phyloP scores from a whole-genome alignment of 768 basidiomycete species.

The Brasilioporus rufonigricans region DNA sequence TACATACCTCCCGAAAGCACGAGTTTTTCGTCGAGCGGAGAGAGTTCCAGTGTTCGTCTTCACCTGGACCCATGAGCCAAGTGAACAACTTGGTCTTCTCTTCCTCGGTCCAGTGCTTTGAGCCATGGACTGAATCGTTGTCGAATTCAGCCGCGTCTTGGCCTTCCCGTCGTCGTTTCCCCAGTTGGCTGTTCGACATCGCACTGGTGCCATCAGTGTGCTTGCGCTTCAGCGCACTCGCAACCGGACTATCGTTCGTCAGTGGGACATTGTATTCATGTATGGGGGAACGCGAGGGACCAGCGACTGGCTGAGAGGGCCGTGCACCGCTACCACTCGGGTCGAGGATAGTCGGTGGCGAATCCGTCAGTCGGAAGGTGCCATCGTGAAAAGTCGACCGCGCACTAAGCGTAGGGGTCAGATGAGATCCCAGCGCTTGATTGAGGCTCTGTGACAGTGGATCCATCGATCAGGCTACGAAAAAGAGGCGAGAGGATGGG shows the following conservation, averaged over 20 bases:
- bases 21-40: slow-evolving; percentile 81
- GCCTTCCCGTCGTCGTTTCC: slow-evolving; percentile 31
- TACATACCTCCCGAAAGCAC: slow-evolving; percentile 69
- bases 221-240: slow-evolving; percentile 42
- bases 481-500: slow-evolving; percentile 14
- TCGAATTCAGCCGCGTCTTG: slow-evolving; percentile 32
- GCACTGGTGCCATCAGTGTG: slow-evolving; percentile 37
- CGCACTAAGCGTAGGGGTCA: slow-evolving; percentile 37
- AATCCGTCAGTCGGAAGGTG: slow-evolving; percentile 30
- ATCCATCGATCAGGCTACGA: slow-evolving; percentile 21
- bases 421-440: slow-evolving; percentile 57
- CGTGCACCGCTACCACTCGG: slow-evolving; percentile 24
- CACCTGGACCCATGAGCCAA: slow-evolving; percentile 71
- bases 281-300: slow-evolving; percentile 32
- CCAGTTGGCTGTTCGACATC: slow-evolving; percentile 22
- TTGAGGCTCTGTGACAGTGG: slow-evolving; percentile 50
- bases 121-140: slow-evolving; percentile 49
- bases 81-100: slow-evolving; percentile 76
- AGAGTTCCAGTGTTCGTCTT: slow-evolving; percentile 77
- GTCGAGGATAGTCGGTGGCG: slow-evolving; percentile 32
- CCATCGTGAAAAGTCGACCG: slow-evolving; percentile 34
- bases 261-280: slow-evolving; percentile 34
- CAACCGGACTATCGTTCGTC: slow-evolving; percentile 21
- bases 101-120: slow-evolving; percentile 84
- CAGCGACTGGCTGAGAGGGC: slow-evolving; percentile 27